These are phyloP conservation scores for Kregervanrija pseudodelftensis DNA, from an alignment of 805 yeast genomes.

Conservation along the genomic window DNA sequence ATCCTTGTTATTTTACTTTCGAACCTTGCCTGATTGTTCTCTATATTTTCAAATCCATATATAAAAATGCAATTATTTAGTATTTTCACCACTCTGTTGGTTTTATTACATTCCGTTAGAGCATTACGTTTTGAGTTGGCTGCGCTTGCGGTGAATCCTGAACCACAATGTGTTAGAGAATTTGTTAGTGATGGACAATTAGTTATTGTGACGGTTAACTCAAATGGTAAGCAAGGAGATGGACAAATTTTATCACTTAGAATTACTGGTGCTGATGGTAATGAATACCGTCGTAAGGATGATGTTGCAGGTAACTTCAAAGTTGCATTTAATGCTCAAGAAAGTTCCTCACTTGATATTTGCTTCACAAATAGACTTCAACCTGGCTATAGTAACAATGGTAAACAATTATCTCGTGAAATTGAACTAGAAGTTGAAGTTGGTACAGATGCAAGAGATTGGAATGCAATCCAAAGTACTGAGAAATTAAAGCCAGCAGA, in stretches of 20 bases:
- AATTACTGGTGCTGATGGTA: slow-evolving; percentile 74
- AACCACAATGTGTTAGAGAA: slow-evolving; percentile 85
- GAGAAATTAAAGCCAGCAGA: slow-evolving; percentile 93
- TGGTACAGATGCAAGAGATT: slow-evolving; percentile 96
- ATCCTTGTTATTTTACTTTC: too few relatives aligned
- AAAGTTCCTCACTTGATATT: slow-evolving; percentile 80
- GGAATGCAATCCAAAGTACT: slow-evolving; percentile 89
- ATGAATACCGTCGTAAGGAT: slow-evolving; percentile 72
- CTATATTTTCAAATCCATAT: too few relatives aligned
- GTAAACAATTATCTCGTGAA: slow-evolving; percentile 44
- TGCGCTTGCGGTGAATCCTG: slow-evolving; percentile 20
- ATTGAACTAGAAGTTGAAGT: slow-evolving; percentile 88
- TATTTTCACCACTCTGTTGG: slow-evolving; percentile 7
- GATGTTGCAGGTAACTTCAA: slow-evolving; percentile 67
- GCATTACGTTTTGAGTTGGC: slow-evolving; percentile 28
- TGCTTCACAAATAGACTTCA: slow-evolving; percentile 69
- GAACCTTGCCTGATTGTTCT: too few relatives aligned
- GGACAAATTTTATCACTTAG: slow-evolving; percentile 72
- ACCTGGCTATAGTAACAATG: slow-evolving; percentile 33
- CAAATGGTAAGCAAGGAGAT: slow-evolving; percentile 74
- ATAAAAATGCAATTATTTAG: not conserved
- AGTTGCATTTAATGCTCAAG: slow-evolving; percentile 79
- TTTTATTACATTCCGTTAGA: slow-evolving; percentile 5
- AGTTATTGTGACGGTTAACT: slow-evolving; percentile 75
- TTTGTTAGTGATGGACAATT: slow-evolving; percentile 78